Evolutionary conservation across 179 eudicot species (phyloP).

Genomic region (Patellifolia procumbens): DNA sequence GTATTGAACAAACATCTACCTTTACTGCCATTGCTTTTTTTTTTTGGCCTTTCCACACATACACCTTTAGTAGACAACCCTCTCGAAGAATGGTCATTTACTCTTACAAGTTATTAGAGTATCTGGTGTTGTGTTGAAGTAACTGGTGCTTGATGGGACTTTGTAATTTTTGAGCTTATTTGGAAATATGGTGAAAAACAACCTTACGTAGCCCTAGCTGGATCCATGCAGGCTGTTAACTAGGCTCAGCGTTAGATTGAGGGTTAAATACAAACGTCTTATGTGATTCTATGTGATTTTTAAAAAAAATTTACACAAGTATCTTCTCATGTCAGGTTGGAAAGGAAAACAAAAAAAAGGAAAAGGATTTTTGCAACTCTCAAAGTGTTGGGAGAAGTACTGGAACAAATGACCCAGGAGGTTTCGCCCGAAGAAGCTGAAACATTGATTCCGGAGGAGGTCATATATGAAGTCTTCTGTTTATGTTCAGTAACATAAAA

Average conservation of each 20-base stretch:
- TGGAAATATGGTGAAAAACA: too few species aligned
- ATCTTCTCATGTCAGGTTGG: conserved; percentile 55
- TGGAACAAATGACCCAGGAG: conserved; percentile 86
- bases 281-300: not conserved
- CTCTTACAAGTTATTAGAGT: too few species aligned
- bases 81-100: too few species aligned
- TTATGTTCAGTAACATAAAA: not conserved
- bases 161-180: too few species aligned
- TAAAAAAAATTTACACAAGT: not conserved
- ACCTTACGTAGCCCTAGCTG: too few species aligned
- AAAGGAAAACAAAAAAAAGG: conserved; percentile 86
- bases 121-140: too few species aligned
- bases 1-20: too few species aligned
- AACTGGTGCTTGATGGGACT: too few species aligned
- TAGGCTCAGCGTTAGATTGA: not conserved
- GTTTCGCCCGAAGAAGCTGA: conserved; percentile 93
- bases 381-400: conserved; percentile 81
- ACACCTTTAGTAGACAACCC: too few species aligned
- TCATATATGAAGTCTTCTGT: conserved; percentile 28
- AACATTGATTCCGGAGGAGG: conserved; percentile 89
- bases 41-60: too few species aligned
- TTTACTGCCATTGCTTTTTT: too few species aligned
- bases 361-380: conserved; percentile 93
- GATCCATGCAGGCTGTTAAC: not conserved
- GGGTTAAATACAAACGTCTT: not conserved